These are phyloP conservation scores for Hydrangea macrophylla DNA, from an alignment of 148 eudicot species.

Conservation along the genomic window DNA sequence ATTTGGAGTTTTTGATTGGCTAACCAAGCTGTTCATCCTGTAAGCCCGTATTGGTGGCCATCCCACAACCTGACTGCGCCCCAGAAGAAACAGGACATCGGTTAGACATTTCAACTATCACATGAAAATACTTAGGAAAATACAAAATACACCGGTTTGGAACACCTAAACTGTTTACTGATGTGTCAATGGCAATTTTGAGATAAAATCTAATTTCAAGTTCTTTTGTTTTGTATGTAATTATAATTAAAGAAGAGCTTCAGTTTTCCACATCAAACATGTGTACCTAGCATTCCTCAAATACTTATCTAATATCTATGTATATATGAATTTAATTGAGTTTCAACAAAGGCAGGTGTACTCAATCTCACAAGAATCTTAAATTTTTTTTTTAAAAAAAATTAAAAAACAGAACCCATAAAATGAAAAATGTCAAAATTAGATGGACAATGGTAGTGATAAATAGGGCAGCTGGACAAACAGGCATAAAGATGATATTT, in stretches of 20 bases:
- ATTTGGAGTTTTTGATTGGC: constrained; percentile 41
- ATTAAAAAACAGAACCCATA: not conserved
- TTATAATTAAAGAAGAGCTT: too few species aligned
- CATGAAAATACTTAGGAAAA: not conserved
- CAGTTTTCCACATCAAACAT: constrained; percentile 5
- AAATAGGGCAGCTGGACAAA: not conserved
- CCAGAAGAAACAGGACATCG: not conserved
- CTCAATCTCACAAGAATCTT: not conserved
- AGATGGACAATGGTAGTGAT: not conserved
- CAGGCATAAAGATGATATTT: not conserved
- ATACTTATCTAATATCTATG: not conserved
- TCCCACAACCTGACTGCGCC: constrained; percentile 67
- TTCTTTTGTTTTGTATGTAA: too few species aligned
- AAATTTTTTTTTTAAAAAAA: not conserved
- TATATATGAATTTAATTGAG: not conserved
- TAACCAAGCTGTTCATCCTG: constrained; percentile 54
- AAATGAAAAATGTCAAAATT: not conserved
- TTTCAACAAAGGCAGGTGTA: not conserved
- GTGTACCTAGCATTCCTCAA: not conserved
- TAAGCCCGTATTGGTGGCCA: constrained; percentile 65
- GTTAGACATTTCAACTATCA: not conserved
- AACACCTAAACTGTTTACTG: too few species aligned
- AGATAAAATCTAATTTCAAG: too few species aligned
- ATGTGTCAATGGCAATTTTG: too few species aligned
- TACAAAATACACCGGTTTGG: too few species aligned